These are phyloP conservation scores for Fusarium pilosicola DNA, from an alignment of 2,329 filamentous ascomycete species.

Conservation along the genomic window DNA sequence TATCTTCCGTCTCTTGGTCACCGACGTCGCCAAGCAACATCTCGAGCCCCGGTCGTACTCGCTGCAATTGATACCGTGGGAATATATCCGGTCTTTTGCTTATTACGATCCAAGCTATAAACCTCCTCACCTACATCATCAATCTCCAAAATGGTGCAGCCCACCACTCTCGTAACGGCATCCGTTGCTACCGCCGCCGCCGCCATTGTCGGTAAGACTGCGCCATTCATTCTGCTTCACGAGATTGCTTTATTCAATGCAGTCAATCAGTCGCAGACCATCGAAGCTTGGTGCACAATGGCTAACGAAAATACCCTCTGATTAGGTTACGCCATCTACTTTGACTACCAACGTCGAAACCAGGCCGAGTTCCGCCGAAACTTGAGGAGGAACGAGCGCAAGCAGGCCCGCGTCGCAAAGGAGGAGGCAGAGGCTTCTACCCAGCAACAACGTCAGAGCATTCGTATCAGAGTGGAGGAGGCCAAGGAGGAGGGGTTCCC, in stretches of 20 bases:
- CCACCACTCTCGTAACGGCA: constrained; percentile 67
- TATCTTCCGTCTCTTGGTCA: constrained; percentile 14
- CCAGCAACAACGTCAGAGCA: constrained; percentile 74
- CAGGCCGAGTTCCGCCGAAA: constrained; percentile 73
- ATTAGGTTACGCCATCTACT: constrained; percentile 74
- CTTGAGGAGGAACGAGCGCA: constrained; percentile 79
- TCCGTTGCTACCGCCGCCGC: constrained; percentile 70
- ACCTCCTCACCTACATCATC: constrained; percentile 22
- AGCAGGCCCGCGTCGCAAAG: constrained; percentile 76
- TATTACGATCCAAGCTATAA: constrained; percentile 11
- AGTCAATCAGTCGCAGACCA: not conserved
- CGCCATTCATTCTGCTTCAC: not conserved
- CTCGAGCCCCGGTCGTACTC: constrained; percentile 11
- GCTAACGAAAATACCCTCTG: constrained; percentile 27
- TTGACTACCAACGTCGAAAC: constrained; percentile 73
- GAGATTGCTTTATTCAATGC: not conserved
- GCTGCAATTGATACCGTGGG: constrained; percentile 18
- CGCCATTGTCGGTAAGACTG: constrained; percentile 64
- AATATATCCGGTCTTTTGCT: constrained; percentile 6
- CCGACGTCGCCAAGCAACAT: constrained; percentile 8
- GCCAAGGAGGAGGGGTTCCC: constrained; percentile 95
- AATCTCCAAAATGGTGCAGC: constrained; percentile 56
- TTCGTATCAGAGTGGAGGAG: constrained; percentile 79
- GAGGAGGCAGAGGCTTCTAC: constrained; percentile 74
- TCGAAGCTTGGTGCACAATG: constrained; percentile 4